Evolutionary conservation across 2,329 filamentous ascomycete species (phyloP), one percentile per base, ranked within the genome.

Genomic region (Colletotrichum sp.): DNA sequence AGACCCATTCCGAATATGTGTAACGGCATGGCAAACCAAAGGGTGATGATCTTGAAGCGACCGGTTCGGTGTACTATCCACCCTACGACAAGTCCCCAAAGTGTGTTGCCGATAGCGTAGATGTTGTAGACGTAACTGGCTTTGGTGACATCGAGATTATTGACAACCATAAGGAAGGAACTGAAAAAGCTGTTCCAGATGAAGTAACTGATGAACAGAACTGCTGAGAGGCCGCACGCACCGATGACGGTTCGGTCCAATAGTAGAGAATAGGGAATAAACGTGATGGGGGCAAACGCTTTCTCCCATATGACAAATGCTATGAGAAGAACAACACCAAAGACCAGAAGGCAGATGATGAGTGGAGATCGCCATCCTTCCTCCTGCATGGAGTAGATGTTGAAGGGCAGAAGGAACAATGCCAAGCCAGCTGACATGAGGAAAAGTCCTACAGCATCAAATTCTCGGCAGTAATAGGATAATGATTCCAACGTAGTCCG

Each of bases 391-490:
- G 64, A 34, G 4, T 81, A 85, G 7, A 89, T 78, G 63, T 82
- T 87, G 79, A 88, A 89, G 0, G 90, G 89, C 1, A 90, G 85
- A 7, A 91, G 84, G 34, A 92, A 85, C 59, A 91, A 83, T 58
- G 86, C 85, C 63, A 89, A 86, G 10, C 88, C 86, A 12, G 85
- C 86, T 38, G 89, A 88, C 74, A 91, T 82, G 26, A 92, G 80
- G 28, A 91, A 79, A 58, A 90, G 85, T 7, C 90, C 90, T 5
- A 89, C 26, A 2, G 55, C 43, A 30, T 34, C 64, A 6, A 69
- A 69, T 10, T 61, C 66, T 28, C 16, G 30, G 43, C 43, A 56
- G 43, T 58, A 68, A 4, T 68, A 58, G 5, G 18, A 52, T 10
- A 52, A 52, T 3, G 43, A 52, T 52, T 52, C 43, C 10, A 52